Conservation (phyloP, 257 asterid genomes). For the Ophiorrhiza pumila region DNA sequence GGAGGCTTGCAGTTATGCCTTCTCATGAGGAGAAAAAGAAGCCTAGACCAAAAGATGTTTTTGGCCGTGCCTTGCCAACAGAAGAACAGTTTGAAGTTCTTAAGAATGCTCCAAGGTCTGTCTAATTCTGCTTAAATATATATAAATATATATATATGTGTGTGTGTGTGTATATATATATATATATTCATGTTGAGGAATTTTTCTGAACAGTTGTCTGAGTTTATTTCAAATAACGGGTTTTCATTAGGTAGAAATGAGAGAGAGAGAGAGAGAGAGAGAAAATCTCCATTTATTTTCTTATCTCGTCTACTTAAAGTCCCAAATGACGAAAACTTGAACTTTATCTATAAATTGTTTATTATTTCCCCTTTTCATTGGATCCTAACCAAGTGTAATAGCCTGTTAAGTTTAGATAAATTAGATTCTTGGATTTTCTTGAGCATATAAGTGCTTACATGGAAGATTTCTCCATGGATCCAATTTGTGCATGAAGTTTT, state of each 20-base stretch:
- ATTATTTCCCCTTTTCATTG: background rate
- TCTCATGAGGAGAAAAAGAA: conserved; percentile 65
- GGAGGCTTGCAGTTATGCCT: conserved; percentile 47
- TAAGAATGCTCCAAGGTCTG: conserved; percentile 91
- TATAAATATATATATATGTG: no score
- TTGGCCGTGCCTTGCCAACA: conserved; percentile 88
- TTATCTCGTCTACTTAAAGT: background rate
- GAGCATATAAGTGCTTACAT: background rate
- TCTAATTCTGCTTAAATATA: conserved; percentile 11
- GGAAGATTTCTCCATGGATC: background rate
- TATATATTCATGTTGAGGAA: no score
- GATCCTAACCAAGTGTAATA: no score
- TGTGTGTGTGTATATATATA: no score
- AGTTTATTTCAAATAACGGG: no score
- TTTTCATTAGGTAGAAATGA: no score
- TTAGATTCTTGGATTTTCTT: background rate
- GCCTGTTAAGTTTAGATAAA: background rate
- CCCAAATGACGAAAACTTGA: background rate
- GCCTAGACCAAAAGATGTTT: conserved; percentile 76
- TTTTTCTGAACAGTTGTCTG: no score
- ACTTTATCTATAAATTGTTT: background rate
- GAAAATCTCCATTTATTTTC: background rate
- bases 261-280: no score
- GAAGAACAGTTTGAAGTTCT: conserved; percentile 96
- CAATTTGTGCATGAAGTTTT: background rate